Evolutionary conservation across 2,329 filamentous ascomycete species (phyloP).

Genomic region (Ustulina deusta): DNA sequence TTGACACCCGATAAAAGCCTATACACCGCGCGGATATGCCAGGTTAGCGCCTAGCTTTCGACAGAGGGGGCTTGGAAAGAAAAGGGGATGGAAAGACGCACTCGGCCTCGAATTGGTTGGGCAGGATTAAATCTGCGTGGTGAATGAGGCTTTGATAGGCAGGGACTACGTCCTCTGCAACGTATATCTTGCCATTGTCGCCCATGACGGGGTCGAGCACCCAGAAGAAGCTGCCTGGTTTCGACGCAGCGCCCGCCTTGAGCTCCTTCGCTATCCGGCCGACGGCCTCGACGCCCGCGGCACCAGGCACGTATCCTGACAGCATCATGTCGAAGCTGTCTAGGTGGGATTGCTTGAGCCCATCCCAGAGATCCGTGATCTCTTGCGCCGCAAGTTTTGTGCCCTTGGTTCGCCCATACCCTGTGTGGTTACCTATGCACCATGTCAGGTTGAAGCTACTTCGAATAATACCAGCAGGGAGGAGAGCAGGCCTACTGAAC

Average conservation of each 20-base stretch:
- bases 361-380: constrained; percentile 85
- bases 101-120: constrained; percentile 98
- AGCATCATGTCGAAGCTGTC: constrained; percentile 94
- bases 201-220: constrained; percentile 98
- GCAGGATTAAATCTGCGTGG: constrained; percentile 90
- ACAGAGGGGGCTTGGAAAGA: neutral
- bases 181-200: constrained; percentile 91
- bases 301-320: constrained; percentile 93
- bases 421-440: constrained; percentile 87
- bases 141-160: constrained; percentile 85
- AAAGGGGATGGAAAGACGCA: constrained; percentile 58
- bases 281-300: constrained; percentile 84
- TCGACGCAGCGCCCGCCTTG: constrained; percentile 69
- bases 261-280: constrained; percentile 87
- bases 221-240: constrained; percentile 90
- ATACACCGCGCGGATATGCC: neutral
- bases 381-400: constrained; percentile 84
- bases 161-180: constrained; percentile 89
- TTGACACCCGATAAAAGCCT: constrained; percentile 87
- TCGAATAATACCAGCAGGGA: constrained; percentile 2
- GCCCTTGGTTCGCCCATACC: constrained; percentile 89
- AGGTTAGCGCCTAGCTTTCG: constrained; percentile 4
- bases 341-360: constrained; percentile 84
- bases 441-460: constrained; percentile 23
- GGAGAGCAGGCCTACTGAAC: constrained; percentile 77